These are phyloP conservation scores for Metschnikowia koreensis DNA, from an alignment of 805 yeast genomes.

Conservation along the genomic window DNA sequence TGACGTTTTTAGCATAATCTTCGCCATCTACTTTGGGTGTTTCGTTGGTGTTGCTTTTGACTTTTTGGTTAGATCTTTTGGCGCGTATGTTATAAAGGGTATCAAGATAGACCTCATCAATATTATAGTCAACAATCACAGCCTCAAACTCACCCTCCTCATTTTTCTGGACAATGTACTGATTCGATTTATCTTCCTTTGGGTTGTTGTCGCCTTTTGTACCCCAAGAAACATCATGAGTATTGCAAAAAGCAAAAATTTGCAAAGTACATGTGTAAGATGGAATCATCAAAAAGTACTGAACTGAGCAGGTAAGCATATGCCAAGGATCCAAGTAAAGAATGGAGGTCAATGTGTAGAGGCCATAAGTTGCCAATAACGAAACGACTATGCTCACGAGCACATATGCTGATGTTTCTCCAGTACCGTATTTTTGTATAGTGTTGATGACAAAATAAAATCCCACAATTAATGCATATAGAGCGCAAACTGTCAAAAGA, in stretches of 20 bases:
- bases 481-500: constrained; percentile 72
- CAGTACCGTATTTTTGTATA: constrained; percentile 39
- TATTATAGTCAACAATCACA: constrained; percentile 78
- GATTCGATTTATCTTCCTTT: constrained; percentile 62
- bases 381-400: constrained; percentile 81
- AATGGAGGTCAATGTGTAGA: constrained; percentile 78
- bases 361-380: constrained; percentile 85
- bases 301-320: constrained; percentile 78
- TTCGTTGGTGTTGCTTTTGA: constrained; percentile 26
- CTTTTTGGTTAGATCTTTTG: constrained; percentile 58
- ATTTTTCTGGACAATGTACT: constrained; percentile 76
- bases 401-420: constrained; percentile 44
- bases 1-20: constrained; percentile 91
- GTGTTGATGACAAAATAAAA: constrained; percentile 70
- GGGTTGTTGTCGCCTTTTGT: constrained; percentile 90
- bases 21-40: constrained; percentile 45
- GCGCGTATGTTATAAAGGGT: constrained; percentile 71
- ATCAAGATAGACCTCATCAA: constrained; percentile 78
- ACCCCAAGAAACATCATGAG: constrained; percentile 99
- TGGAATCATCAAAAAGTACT: constrained; percentile 87
- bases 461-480: constrained; percentile 80
- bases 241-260: constrained; percentile 95
- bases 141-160: constrained; percentile 78
- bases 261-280: constrained; percentile 90
- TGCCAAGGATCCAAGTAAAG: constrained; percentile 97